A percentile compares a stretch with the other conserved stretches of the same genome.
phyloP scores from a whole-genome alignment of 1,284 basidiomycete species.

The Lignosus rhinocerotis region DNA sequence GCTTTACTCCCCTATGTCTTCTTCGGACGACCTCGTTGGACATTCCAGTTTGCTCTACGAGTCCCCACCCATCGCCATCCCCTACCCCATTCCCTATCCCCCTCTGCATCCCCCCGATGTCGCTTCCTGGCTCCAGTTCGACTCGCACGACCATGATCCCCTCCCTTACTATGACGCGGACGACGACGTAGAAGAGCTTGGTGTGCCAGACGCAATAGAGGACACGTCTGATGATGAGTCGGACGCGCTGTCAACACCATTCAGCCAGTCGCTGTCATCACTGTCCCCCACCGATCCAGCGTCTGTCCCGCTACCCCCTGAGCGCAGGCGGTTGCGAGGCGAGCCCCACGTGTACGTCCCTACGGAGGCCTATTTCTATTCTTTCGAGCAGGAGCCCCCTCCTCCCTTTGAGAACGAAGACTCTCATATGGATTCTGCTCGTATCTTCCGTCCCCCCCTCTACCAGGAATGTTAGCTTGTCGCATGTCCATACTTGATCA shows the following conservation, averaged over 20 bases:
- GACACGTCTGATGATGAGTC: slow-evolving; percentile 83
- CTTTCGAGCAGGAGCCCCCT: slow-evolving; percentile 61
- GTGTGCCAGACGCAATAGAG: slow-evolving; percentile 77
- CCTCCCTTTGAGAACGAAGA: slow-evolving; percentile 56
- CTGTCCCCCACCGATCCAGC: slow-evolving; percentile 41
- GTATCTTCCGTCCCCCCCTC: slow-evolving; percentile 37
- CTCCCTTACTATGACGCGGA: slow-evolving; percentile 61
- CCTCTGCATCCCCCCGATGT: slow-evolving; percentile 57
- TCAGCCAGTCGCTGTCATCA: slow-evolving; percentile 41
- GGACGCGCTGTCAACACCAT: slow-evolving; percentile 62
- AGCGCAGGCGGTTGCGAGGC: slow-evolving; percentile 48
- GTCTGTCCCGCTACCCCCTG: slow-evolving; percentile 49
- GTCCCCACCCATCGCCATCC: slow-evolving; percentile 47
- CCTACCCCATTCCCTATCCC: slow-evolving; percentile 69
- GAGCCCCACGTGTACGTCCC: slow-evolving; percentile 61
- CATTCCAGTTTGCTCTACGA: slow-evolving; percentile 47
- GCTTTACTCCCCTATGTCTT: slow-evolving; percentile 65
- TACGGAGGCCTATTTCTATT: slow-evolving; percentile 58
- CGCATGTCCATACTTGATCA: slow-evolving; percentile 17
- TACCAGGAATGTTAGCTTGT: slow-evolving; percentile 62
- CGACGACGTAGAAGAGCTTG: slow-evolving; percentile 65
- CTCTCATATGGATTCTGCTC: slow-evolving; percentile 44
- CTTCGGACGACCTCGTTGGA: slow-evolving; percentile 66
- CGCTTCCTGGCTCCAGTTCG: slow-evolving; percentile 46
- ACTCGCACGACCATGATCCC: slow-evolving; percentile 39